A percentile compares a stretch with the other conserved stretches of the same genome.
phyloP scores from a whole-genome alignment of 164 flowering plant species.

The Stephania japonica region DNA sequence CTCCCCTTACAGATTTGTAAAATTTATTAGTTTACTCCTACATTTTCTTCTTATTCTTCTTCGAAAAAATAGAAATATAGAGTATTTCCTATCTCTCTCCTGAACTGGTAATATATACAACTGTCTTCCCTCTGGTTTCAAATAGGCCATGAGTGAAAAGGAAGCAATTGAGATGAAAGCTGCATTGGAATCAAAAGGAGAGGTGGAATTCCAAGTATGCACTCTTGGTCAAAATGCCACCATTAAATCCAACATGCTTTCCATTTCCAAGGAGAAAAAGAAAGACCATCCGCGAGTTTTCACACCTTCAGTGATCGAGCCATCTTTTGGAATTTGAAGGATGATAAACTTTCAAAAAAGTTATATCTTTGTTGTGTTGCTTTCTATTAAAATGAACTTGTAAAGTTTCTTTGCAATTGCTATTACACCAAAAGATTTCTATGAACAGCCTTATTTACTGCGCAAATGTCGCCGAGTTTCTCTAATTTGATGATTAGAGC shows the following conservation, averaged over 20 bases:
- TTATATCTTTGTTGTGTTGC: too few species aligned
- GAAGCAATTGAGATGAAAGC: constrained; percentile 73
- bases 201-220: constrained; percentile 55
- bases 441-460: background rate
- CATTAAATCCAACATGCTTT: constrained; percentile 51
- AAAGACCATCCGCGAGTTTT: constrained; percentile 75
- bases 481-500: constrained; percentile 19
- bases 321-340: constrained; percentile 97
- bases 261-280: constrained; percentile 56
- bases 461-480: background rate
- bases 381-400: too few species aligned
- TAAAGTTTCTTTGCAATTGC: too few species aligned
- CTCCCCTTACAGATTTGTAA: too few species aligned
- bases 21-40: too few species aligned
- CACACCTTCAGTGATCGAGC: constrained; percentile 95
- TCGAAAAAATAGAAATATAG: too few species aligned
- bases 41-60: too few species aligned
- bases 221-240: constrained; percentile 51
- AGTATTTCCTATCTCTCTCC: background rate
- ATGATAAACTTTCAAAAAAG: constrained; percentile 4
- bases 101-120: background rate
- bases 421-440: too few species aligned
- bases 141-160: constrained; percentile 56
- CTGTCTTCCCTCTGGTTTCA: constrained; percentile 5
- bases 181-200: constrained; percentile 52